Base-by-base conservation (phyloP, 2,329 filamentous ascomycete species). In the Fulvia fulva region DNA sequence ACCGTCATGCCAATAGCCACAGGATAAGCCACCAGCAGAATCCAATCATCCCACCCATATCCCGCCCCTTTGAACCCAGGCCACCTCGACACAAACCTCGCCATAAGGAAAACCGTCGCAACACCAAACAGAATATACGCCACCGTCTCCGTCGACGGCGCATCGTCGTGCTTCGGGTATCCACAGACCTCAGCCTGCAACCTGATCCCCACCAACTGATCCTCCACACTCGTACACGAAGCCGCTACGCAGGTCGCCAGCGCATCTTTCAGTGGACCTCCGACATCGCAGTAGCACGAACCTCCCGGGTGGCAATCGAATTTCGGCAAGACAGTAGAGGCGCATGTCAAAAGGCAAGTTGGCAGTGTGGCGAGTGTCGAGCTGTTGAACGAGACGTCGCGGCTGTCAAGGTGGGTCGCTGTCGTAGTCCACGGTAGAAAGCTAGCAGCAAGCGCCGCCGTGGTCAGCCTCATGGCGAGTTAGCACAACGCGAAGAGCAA, bases 31-130 rank as follows among this genome's bases (percentile, higher is more conserved):
- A 53, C 14, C 23, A 57, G 19, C 22, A 58, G n/a, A 23, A 14
- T 28, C 44, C 51, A 46, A 44, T 54, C 56, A 37, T 58, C 56
- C 56, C 51, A 55, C 14, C 56, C 51, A 32, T 54, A 47, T 5
- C 56, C 56, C 23, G 51, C 56, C 2, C 56, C 51, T 11, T 49
- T 55, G 8, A 58, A 21, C 7, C 22, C 11, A 7, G 56, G 56
- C 44, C 51, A 53, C 12, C 56, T 50, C 32, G 49, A 58, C 5
- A 51, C 9, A 14, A 51, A 45, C 12, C 51, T 51, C 12, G 51
- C 51, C 32, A 45, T 16, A 12, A 50, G 22, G 51, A 58, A 58
- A 12, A 58, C 34, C 8, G 51, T 41, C 5, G 49, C 51, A 19
- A 58, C 12, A 6, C 25, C 51, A 45, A 55, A 58, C 23, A 58